Conservation (phyloP, 192 early-diverging fungal genomes). For the Phlyctochytrium planicorne region DNA sequence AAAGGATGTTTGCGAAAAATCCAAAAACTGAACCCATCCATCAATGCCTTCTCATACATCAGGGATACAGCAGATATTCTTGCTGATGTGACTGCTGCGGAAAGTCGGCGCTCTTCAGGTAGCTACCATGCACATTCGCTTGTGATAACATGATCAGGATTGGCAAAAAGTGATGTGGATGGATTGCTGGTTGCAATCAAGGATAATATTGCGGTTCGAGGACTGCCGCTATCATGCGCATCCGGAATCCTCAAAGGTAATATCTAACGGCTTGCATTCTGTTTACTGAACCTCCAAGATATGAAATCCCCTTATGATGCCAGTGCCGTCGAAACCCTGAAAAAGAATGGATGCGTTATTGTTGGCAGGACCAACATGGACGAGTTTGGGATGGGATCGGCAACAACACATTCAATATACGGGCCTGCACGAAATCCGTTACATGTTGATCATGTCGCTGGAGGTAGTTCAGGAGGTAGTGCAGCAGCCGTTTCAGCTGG, state of each 20-base stretch:
- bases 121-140: background rate
- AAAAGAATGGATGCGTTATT: constrained; percentile 61
- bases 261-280: background rate
- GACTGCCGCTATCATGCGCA: constrained; percentile 70
- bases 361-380: constrained; percentile 90
- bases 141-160: background rate
- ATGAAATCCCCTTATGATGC: constrained; percentile 72
- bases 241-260: constrained; percentile 68
- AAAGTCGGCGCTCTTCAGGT: background rate
- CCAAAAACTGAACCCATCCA: background rate
- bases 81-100: background rate
- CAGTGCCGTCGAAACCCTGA: constrained; percentile 65
- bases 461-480: constrained; percentile 91
- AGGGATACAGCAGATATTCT: background rate
- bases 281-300: constrained; percentile 30
- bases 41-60: background rate
- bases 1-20: background rate
- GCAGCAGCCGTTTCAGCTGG: constrained; percentile 85
- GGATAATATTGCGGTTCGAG: constrained; percentile 71
- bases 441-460: constrained; percentile 54
- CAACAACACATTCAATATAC: constrained; percentile 42
- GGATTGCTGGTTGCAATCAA: constrained; percentile 76
- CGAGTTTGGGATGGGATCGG: constrained; percentile 94
- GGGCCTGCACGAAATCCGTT: constrained; percentile 40
- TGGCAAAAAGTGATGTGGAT: constrained; percentile 44